A percentile compares a stretch with the other conserved stretches of the same genome.
phyloP scores from a whole-genome alignment of 2,329 filamentous ascomycete genomes.

The Shiraia sp. region DNA sequence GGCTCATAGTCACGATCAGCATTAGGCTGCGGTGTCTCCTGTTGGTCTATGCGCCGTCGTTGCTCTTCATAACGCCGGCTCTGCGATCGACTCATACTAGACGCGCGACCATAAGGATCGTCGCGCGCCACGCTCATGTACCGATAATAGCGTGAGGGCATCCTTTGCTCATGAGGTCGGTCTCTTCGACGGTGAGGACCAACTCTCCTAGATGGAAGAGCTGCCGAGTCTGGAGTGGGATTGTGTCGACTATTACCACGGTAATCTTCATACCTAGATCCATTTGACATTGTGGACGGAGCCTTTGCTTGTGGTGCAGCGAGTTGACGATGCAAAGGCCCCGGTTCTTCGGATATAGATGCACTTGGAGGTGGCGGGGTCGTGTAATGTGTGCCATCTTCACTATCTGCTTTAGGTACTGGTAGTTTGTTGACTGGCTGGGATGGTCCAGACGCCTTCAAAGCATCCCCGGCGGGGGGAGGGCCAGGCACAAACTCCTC shows the following conservation, averaged over 20 bases:
- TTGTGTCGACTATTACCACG: slow-evolving; percentile 25
- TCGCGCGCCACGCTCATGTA: slow-evolving; percentile 42
- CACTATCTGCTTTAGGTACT: slow-evolving; percentile 22
- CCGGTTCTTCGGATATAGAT: slow-evolving; percentile 17
- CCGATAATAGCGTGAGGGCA: slow-evolving; percentile 41
- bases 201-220: slow-evolving; percentile 23
- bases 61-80: slow-evolving; percentile 42
- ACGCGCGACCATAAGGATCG: slow-evolving; percentile 39
- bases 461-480: slow-evolving; percentile 16
- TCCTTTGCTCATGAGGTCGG: slow-evolving; percentile 34
- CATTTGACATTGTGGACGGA: slow-evolving; percentile 38
- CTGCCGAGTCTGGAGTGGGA: slow-evolving; percentile 30
- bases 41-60: slow-evolving; percentile 41
- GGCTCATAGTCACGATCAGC: slow-evolving; percentile 31
- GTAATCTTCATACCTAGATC: slow-evolving; percentile 36
- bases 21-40: slow-evolving; percentile 41
- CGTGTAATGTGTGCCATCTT: slow-evolving; percentile 35
- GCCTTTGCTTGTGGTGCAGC: slow-evolving; percentile 24
- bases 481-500: slow-evolving; percentile 35
- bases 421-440: slow-evolving; percentile 19
- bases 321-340: slow-evolving; percentile 16
- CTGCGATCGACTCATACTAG: slow-evolving; percentile 41
- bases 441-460: slow-evolving; percentile 11
- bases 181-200: slow-evolving; percentile 39
- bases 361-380: slow-evolving; percentile 28